These are phyloP conservation scores for Neonectria neomacrospora DNA, from an alignment of 2,329 filamentous ascomycete species.

Conservation along the genomic window DNA sequence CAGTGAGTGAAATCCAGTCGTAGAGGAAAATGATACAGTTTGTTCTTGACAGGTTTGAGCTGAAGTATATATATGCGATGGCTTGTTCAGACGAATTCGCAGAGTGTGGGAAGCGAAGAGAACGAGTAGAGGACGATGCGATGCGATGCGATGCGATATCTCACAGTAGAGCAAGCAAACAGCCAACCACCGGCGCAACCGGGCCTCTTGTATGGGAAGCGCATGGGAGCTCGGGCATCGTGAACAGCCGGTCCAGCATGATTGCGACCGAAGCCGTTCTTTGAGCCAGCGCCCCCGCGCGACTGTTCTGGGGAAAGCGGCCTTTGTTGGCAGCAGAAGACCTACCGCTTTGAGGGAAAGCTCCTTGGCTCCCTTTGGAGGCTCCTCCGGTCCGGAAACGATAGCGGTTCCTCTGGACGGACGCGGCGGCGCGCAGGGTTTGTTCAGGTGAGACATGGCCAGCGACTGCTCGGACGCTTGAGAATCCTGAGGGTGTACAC, in stretches of 20 bases:
- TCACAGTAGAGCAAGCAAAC: slow-evolving; percentile 24
- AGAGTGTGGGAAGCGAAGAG: slow-evolving; percentile 12
- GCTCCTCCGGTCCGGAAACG: slow-evolving; percentile 12
- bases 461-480: slow-evolving; percentile 10
- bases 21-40: not conserved
- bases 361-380: slow-evolving; percentile 1
- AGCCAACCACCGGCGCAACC: slow-evolving; percentile 14
- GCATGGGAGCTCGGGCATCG: slow-evolving; percentile 31
- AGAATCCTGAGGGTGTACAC: not conserved
- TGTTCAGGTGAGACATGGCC: slow-evolving; percentile 39
- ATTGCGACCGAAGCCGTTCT: slow-evolving; percentile 43
- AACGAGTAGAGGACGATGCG: not conserved
- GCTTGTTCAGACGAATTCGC: slow-evolving; percentile 1
- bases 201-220: slow-evolving; percentile 38
- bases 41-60: not conserved
- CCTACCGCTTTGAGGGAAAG: slow-evolving; percentile 32
- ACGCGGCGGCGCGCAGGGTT: slow-evolving; percentile 35
- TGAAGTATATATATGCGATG: not conserved
- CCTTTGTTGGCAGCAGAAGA: slow-evolving; percentile 27
- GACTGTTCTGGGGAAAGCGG: slow-evolving; percentile 43
- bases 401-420: slow-evolving; percentile 31
- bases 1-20: not conserved
- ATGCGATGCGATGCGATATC: slow-evolving; percentile 17
- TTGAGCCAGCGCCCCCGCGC: slow-evolving; percentile 29
- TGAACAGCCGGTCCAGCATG: slow-evolving; percentile 38